A percentile compares a stretch with the other conserved stretches of the same genome.
phyloP scores from a whole-genome alignment of 805 yeast genomes.

The Zygoascus ofunaensis region DNA sequence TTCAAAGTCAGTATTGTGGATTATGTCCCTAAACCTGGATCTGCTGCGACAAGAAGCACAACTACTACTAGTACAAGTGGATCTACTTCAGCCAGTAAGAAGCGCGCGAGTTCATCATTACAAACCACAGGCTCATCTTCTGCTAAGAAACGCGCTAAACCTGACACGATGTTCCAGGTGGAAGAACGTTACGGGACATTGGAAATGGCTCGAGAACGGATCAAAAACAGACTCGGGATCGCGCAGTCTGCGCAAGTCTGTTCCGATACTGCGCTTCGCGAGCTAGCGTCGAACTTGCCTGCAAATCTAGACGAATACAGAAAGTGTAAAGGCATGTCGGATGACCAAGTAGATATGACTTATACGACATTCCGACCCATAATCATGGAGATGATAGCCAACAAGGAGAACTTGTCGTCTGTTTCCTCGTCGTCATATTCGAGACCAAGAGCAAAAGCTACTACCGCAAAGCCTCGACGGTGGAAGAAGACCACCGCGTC shows the following conservation, averaged over 20 bases:
- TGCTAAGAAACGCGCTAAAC: not conserved
- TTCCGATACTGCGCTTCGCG: slow-evolving; percentile 24
- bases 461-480: not conserved
- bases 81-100: slow-evolving; percentile 10
- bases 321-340: slow-evolving; percentile 32
- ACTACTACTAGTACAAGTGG: not conserved
- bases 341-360: slow-evolving; percentile 22
- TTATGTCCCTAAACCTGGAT: not conserved
- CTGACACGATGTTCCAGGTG: slow-evolving; percentile 2
- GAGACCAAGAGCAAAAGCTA: not conserved
- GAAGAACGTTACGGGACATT: slow-evolving; percentile 11
- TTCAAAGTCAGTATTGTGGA: slow-evolving; percentile 15
- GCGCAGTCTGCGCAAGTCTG: slow-evolving; percentile 4
- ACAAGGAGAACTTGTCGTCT: slow-evolving; percentile 2
- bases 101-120: not conserved
- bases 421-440: not conserved
- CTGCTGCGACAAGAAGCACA: not conserved
- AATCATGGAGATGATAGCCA: slow-evolving; percentile 26
- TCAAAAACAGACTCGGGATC: not conserved
- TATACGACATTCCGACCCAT: slow-evolving; percentile 35
- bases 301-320: slow-evolving; percentile 39
- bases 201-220: slow-evolving; percentile 8
- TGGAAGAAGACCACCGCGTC: too few species aligned
- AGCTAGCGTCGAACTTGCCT: slow-evolving; percentile 50
- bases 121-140: not conserved